A percentile compares a stretch with the other conserved stretches of the same genome.
Conservation (phyloP, 1,284 basidiomycete species). For the Pyrrhoderma noxium region DNA sequence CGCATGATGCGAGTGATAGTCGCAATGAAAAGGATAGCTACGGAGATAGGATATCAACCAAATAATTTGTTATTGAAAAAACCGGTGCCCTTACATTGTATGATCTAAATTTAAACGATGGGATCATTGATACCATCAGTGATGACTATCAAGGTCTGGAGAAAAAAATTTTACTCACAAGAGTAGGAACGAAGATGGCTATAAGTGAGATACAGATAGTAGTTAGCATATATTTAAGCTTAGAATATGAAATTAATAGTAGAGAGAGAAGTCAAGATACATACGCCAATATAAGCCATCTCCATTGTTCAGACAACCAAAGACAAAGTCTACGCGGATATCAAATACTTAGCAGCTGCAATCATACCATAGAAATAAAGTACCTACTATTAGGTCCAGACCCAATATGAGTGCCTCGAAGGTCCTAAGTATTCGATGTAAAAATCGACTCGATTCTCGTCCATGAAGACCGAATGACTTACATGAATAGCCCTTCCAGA, state of each 20-base stretch:
- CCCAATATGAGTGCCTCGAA: constrained; percentile 7
- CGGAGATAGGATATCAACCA: not conserved
- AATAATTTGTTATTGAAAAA: not conserved
- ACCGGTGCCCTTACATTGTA: not conserved
- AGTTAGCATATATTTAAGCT: not conserved
- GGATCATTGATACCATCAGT: no score
- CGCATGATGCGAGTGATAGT: constrained; percentile 10
- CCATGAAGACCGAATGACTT: not conserved
- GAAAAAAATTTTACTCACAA: constrained; percentile 10
- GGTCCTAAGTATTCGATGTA: not conserved
- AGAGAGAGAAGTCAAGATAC: not conserved
- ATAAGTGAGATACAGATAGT: not conserved
- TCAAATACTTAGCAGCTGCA: no score
- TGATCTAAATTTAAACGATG: not conserved
- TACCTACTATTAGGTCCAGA: constrained; percentile 8
- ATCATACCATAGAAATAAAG: not conserved
- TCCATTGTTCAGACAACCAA: constrained; percentile 13
- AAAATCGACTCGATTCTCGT: not conserved
- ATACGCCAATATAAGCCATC: constrained; percentile 16
- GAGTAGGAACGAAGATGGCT: constrained; percentile 17
- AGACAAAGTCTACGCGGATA: not conserved
- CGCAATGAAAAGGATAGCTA: constrained; percentile 14
- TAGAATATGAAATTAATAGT: no score
- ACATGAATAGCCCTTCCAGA: constrained; percentile 12
- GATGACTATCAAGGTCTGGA: no score